Conservation (phyloP, 1,139 yeast genomes). For the Hyphopichia pseudoburtonii region DNA sequence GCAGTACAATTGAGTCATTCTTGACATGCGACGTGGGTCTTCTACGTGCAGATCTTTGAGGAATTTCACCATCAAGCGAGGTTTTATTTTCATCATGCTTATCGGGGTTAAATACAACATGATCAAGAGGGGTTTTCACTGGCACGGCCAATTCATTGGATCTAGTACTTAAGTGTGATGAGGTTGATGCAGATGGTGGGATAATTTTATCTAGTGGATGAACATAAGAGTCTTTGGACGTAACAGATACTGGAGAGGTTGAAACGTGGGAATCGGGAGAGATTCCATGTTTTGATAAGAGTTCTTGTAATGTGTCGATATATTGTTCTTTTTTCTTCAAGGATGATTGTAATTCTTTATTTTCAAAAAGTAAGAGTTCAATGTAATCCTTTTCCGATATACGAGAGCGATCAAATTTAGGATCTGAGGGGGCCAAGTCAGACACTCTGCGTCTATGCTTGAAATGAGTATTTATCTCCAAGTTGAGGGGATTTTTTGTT, state of each 20-base stretch:
- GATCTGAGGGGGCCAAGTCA: slow-evolving; percentile 37
- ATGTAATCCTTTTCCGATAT: slow-evolving; percentile 34
- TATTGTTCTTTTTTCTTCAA: slow-evolving; percentile 13
- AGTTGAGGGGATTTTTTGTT: slow-evolving; percentile 3
- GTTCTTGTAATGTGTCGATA: slow-evolving; percentile 19
- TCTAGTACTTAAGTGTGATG: neutral
- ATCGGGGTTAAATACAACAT: neutral
- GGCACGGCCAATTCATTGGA: neutral
- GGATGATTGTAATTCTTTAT: slow-evolving; percentile 28
- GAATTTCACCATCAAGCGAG: slow-evolving; percentile 9
- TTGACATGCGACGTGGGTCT: slow-evolving; percentile 4
- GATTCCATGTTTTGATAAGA: slow-evolving; percentile 9
- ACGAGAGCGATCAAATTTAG: slow-evolving; percentile 32
- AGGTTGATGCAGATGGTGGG: neutral
- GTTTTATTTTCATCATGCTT: too few species aligned
- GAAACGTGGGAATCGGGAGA: neutral
- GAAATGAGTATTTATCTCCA: neutral
- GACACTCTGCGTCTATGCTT: slow-evolving; percentile 1
- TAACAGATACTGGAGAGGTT: neutral
- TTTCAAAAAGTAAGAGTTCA: slow-evolving; percentile 38
- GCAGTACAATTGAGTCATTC: slow-evolving; percentile 1
- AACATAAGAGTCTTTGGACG: neutral
- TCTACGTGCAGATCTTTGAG: slow-evolving; percentile 17
- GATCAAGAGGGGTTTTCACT: slow-evolving; percentile 2
- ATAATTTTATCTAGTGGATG: neutral